Percentiles rank a stretch among this genome's conserved stretches.
phyloP scores from a whole-genome alignment of 2,329 filamentous ascomycete genomes.

The Zymoseptoria brevis region DNA sequence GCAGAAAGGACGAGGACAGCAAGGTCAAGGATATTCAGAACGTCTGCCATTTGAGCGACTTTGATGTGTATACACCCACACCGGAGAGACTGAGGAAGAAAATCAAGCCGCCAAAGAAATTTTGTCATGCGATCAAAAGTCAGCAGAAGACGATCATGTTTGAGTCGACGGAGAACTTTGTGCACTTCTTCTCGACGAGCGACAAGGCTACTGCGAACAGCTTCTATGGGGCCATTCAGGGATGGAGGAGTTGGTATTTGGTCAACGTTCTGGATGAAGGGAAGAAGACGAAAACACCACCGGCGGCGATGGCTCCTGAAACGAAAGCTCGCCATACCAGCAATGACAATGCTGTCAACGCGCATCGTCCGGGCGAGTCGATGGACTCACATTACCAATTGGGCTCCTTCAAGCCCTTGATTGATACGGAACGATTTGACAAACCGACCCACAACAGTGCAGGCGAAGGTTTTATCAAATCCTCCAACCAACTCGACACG shows the following conservation, averaged over 20 bases:
- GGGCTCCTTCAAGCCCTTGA: conserved; percentile 59
- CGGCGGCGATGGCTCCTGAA: conserved; percentile 28
- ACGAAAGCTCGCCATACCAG: conserved; percentile 19
- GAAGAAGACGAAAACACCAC: conserved; percentile 28
- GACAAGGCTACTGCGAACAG: conserved; percentile 57
- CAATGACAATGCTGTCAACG: conserved; percentile 14
- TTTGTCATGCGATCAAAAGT: conserved; percentile 83
- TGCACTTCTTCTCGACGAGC: conserved; percentile 84
- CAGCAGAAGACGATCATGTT: conserved; percentile 85
- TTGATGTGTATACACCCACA: conserved; percentile 79
- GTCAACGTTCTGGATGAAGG: conserved; percentile 60
- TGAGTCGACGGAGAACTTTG: conserved; percentile 71
- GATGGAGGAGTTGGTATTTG: conserved; percentile 88
- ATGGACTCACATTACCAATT: conserved; percentile 51
- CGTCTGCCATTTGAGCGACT: conserved; percentile 82
- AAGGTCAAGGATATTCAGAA: conserved; percentile 58
- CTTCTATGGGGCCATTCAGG: conserved; percentile 65
- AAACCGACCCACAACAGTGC: conserved; percentile 24
- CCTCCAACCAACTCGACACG: conserved; percentile 18
- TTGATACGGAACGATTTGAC: conserved; percentile 55
- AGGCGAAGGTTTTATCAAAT: conserved; percentile 12
- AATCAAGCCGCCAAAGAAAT: conserved; percentile 74
- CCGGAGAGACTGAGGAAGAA: conserved; percentile 58
- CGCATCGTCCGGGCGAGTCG: conserved; percentile 25
- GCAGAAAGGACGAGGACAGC: conserved; percentile 60